Conservation (phyloP, 768 basidiomycete species). For the Calvatia gigantea region DNA sequence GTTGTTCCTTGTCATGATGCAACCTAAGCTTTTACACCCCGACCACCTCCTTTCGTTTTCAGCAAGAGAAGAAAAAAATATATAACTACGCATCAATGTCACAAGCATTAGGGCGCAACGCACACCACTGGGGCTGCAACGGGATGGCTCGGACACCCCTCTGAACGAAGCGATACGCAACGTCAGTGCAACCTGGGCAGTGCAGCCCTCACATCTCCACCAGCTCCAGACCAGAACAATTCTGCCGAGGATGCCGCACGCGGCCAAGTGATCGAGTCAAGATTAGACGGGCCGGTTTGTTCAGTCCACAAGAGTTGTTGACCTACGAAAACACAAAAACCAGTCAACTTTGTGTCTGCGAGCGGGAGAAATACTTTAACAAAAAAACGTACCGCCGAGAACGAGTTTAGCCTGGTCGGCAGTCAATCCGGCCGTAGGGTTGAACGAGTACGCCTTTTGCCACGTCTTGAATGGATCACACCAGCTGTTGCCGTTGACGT, state of each 20-base stretch:
- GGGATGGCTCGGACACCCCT: slow-evolving; percentile 58
- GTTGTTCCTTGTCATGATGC: no score
- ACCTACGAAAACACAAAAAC: slow-evolving; percentile 27
- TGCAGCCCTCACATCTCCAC: slow-evolving; percentile 43
- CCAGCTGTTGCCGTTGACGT: slow-evolving; percentile 54
- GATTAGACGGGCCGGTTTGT: slow-evolving; percentile 61
- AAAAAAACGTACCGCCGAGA: slow-evolving; percentile 51
- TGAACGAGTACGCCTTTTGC: slow-evolving; percentile 73
- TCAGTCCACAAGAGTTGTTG: slow-evolving; percentile 75
- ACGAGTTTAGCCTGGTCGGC: slow-evolving; percentile 49
- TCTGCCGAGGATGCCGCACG: slow-evolving; percentile 70
- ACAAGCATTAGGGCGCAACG: slow-evolving; percentile 55
- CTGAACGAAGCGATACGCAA: slow-evolving; percentile 56
- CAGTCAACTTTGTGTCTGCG: neutral
- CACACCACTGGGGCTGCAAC: slow-evolving; percentile 75
- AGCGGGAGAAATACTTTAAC: neutral
- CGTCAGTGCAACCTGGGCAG: slow-evolving; percentile 67
- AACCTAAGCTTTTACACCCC: no score
- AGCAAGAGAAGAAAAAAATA: no score
- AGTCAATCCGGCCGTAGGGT: slow-evolving; percentile 62
- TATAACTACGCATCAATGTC: slow-evolving; percentile 40
- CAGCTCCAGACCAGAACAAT: slow-evolving; percentile 67
- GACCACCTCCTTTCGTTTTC: no score
- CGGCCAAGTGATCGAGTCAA: slow-evolving; percentile 71
- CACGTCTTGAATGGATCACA: slow-evolving; percentile 81